phyloP scores from a whole-genome alignment of 2,329 filamentous ascomycete species.

The Xylariaceae sp. region DNA sequence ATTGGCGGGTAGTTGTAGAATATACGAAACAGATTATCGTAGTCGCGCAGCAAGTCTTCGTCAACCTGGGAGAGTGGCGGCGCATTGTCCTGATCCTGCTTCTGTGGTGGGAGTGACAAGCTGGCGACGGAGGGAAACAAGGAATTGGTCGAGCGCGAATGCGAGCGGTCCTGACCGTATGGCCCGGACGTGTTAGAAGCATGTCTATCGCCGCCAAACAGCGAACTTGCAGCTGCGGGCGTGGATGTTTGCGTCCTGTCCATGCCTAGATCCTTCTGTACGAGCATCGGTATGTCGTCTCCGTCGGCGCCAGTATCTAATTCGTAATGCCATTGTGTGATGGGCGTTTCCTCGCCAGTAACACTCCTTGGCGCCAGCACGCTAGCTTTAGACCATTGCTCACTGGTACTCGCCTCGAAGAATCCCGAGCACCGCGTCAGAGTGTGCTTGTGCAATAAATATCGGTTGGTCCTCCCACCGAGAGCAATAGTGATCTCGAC shows the following conservation, averaged over 20 bases:
- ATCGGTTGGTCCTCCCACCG: constrained; percentile 69
- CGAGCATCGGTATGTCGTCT: constrained; percentile 79
- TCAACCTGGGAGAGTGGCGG: constrained; percentile 52
- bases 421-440: constrained; percentile 87
- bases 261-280: constrained; percentile 60
- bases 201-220: constrained; percentile 55
- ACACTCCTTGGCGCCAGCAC: constrained; percentile 25
- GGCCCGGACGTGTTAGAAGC: constrained; percentile 23
- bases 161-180: constrained; percentile 55
- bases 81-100: constrained; percentile 43
- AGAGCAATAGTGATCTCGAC: constrained; percentile 74
- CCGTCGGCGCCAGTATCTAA: constrained; percentile 68
- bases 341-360: constrained; percentile 44
- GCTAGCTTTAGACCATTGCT: constrained; percentile 62
- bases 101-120: constrained; percentile 50
- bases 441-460: constrained; percentile 82
- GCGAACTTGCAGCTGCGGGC: constrained; percentile 37
- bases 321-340: constrained; percentile 77
- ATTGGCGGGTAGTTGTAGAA: constrained; percentile 90
- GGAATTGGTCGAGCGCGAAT: constrained; percentile 45
- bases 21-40: constrained; percentile 90
- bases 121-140: constrained; percentile 90
- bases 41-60: constrained; percentile 78
- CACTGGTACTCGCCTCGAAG: constrained; percentile 80
- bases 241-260: constrained; percentile 28